These are phyloP conservation scores for Aleurites moluccanus DNA, from an alignment of 441 rosid species.

Conservation along the genomic window DNA sequence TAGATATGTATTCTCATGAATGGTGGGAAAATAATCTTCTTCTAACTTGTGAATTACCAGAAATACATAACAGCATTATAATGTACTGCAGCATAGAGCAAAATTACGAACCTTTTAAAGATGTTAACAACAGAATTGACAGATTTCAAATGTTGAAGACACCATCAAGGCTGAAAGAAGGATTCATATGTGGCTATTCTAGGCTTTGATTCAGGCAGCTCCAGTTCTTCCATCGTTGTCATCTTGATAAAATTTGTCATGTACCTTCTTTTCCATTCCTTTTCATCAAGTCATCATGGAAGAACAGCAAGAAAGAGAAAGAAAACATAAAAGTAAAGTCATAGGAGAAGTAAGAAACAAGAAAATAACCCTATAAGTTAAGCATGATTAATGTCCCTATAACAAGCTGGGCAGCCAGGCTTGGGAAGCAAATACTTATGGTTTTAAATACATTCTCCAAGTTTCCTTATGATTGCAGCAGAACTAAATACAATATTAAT, in stretches of 20 bases:
- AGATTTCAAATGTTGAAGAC: neutral
- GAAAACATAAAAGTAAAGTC: neutral
- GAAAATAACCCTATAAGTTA: too few relatives aligned
- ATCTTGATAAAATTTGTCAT: slow-evolving; percentile 61
- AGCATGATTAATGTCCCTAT: too few relatives aligned
- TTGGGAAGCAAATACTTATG: too few relatives aligned
- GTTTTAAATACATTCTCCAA: too few relatives aligned
- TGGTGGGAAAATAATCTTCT: too few relatives aligned
- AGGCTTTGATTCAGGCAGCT: slow-evolving; percentile 67
- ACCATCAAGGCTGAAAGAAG: slow-evolving; percentile 35
- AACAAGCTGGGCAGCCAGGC: too few relatives aligned
- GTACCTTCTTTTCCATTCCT: slow-evolving; percentile 72
- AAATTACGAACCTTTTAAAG: neutral
- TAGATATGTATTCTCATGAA: too few relatives aligned
- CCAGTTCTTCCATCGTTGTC: slow-evolving; percentile 56
- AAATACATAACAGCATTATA: neutral
- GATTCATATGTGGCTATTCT: slow-evolving; percentile 63
- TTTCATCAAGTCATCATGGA: slow-evolving; percentile 3
- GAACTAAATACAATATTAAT: too few relatives aligned
- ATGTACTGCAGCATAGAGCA: neutral
- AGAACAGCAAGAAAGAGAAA: neutral
- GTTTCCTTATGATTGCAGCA: too few relatives aligned
- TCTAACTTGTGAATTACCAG: too few relatives aligned
- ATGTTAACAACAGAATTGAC: neutral
- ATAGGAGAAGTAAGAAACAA: too few relatives aligned